Evolutionary conservation across 257 asterid genomes (phyloP).

Genomic region (Dorcoceras hygrometricum): DNA sequence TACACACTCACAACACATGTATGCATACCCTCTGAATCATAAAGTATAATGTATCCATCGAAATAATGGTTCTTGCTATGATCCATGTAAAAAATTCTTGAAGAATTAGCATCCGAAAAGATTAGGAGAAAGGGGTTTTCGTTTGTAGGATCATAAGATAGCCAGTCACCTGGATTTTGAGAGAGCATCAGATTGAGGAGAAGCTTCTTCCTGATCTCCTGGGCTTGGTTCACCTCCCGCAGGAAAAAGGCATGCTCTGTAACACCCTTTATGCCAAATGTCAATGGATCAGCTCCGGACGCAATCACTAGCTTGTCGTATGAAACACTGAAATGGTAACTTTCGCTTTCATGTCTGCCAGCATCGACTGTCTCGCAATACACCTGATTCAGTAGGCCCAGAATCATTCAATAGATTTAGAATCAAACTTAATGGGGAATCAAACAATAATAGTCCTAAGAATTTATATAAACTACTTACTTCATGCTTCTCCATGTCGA

Average conservation of each 20-base stretch:
- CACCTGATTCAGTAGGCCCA: conserved; percentile 41
- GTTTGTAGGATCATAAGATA: neutral
- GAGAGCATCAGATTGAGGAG: conserved; percentile 88
- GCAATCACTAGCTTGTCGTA: conserved; percentile 93
- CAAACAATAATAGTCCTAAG: neutral
- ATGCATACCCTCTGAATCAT: neutral
- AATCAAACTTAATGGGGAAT: neutral
- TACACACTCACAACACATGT: neutral
- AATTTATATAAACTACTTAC: conserved; percentile 39
- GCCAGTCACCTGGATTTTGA: conserved; percentile 77
- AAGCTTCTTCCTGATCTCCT: conserved; percentile 85
- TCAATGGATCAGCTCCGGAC: conserved; percentile 83
- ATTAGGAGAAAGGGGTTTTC: neutral
- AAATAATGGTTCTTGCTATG: neutral
- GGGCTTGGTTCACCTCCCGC: conserved; percentile 86
- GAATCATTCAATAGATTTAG: neutral
- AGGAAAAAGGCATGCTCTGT: conserved; percentile 76
- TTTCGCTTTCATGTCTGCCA: conserved; percentile 35
- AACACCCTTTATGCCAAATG: conserved; percentile 90
- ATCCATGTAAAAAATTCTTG: neutral
- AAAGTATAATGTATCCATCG: no score
- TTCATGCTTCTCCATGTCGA: conserved; percentile 68
- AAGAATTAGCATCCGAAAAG: neutral
- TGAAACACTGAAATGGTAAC: conserved; percentile 71
- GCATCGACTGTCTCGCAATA: conserved; percentile 58